phyloP scores from a whole-genome alignment of 768 basidiomycete species.

The Podaxis sp. region DNA sequence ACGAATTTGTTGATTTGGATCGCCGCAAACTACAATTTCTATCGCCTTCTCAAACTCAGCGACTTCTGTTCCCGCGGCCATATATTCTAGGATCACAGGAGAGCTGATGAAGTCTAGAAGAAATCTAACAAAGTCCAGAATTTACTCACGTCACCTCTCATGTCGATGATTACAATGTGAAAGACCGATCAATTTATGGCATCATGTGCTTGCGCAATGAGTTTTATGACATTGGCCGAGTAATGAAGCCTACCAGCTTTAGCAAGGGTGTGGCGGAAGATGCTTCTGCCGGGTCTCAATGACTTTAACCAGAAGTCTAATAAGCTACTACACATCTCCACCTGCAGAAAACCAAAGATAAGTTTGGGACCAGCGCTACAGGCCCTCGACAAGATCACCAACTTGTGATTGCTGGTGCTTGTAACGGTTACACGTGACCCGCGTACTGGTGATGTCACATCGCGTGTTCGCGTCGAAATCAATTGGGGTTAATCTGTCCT shows the following conservation, averaged over 20 bases:
- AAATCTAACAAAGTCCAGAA: neutral
- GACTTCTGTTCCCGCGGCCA: neutral
- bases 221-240: neutral
- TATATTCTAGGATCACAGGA: neutral
- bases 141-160: neutral
- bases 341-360: neutral
- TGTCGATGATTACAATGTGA: neutral
- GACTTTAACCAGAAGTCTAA: neutral
- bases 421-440: constrained; percentile 14
- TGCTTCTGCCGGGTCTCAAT: neutral
- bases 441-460: constrained; percentile 7
- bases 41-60: neutral
- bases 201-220: neutral
- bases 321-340: neutral
- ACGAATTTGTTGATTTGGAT: neutral
- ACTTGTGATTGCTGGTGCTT: neutral
- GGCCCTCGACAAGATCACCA: neutral
- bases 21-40: neutral
- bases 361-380: neutral
- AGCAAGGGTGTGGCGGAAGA: neutral
- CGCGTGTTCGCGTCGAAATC: neutral
- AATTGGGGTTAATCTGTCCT: neutral
- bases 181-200: constrained; percentile 7
- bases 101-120: neutral
- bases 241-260: neutral